Evolutionary conservation across 2,329 filamentous ascomycete species (phyloP), one percentile per base, ranked within the genome.

Genomic region (Magnaporthiopsis incrustans): DNA sequence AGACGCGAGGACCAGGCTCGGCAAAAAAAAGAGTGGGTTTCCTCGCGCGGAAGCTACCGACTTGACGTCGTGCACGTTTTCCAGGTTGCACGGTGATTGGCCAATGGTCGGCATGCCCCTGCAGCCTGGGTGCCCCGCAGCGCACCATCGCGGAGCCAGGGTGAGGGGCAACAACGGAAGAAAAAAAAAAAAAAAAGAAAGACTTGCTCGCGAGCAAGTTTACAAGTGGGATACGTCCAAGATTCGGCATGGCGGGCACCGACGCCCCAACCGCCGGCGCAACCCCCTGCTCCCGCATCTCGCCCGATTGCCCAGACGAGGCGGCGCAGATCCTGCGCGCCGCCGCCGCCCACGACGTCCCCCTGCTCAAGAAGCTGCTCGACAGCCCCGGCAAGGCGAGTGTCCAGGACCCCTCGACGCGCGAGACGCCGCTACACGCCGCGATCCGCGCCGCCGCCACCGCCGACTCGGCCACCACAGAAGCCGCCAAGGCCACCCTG

Each of bases 391-490:
- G 79, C 64, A 79, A 78, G 78, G 78, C 91, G 79, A 92, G 89
- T 73, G 86, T 89, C 5, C 92, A 94, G 75, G 94, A 98, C 72
- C 84, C 89, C 7, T 86, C 89, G 66, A 97, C 93, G 0, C 91
- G 91, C 66, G 92, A 89, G 75, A 92, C 92, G 11, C 92, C 94
- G 12, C 82, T 98, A 18, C 95, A 98, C 77, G 90, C 93, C 27
- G 92, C 92, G 56, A 91, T 98, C 73, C 89, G 91, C n/a, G 83
- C 88, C 4, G 59, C 64, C 10, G 67, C 66, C 32, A 65, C 35
- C 35, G 35, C 65, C 32, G 66, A 68, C 18, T 68, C 56, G 5
- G 33, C 7, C 33, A 38, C 35, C 14, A 50, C 44, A 30, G 62
- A 63, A 60, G 83, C 84, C 56, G 90, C 87, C 3, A 82, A 83